Conservation (phyloP, 495 filamentous ascomycete species). For the Aspergillus cristatus region DNA sequence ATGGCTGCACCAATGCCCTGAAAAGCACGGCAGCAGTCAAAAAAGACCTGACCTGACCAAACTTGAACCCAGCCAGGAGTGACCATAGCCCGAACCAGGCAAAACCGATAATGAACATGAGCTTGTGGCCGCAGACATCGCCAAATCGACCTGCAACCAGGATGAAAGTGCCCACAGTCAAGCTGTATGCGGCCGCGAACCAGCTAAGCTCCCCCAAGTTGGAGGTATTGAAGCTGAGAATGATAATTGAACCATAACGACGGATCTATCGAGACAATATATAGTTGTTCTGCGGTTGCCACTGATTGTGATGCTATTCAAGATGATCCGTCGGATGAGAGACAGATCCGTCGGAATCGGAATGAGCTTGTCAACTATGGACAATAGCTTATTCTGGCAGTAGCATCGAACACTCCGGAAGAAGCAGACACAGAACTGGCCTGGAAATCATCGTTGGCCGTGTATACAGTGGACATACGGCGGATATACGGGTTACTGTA, state of each 20-base stretch:
- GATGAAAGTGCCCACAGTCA: conserved; percentile 58
- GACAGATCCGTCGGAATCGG: background rate
- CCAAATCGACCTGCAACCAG: conserved; percentile 55
- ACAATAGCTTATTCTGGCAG: too few relatives aligned
- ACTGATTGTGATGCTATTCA: conserved; percentile 13
- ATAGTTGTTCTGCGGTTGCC: conserved; percentile 4
- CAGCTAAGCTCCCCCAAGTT: conserved; percentile 37
- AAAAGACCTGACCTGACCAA: conserved; percentile 28
- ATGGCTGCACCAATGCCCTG: conserved; percentile 46
- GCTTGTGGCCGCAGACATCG: conserved; percentile 55
- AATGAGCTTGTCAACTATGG: too few relatives aligned
- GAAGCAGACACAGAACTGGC: too few relatives aligned
- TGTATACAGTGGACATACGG: too few relatives aligned
- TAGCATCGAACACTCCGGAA: too few relatives aligned
- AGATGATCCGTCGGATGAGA: background rate
- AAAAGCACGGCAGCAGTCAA: conserved; percentile 37
- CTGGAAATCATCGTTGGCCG: too few relatives aligned
- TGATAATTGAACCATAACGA: conserved; percentile 37
- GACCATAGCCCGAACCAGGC: conserved; percentile 57
- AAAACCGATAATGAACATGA: conserved; percentile 50
- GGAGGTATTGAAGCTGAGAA: conserved; percentile 29
- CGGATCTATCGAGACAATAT: conserved; percentile 24
- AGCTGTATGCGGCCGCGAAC: conserved; percentile 39
- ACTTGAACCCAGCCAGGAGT: conserved; percentile 44
- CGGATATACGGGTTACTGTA: too few relatives aligned